phyloP scores from a whole-genome alignment of 2,329 filamentous ascomycete species.

The Niveomyces coronatus region DNA sequence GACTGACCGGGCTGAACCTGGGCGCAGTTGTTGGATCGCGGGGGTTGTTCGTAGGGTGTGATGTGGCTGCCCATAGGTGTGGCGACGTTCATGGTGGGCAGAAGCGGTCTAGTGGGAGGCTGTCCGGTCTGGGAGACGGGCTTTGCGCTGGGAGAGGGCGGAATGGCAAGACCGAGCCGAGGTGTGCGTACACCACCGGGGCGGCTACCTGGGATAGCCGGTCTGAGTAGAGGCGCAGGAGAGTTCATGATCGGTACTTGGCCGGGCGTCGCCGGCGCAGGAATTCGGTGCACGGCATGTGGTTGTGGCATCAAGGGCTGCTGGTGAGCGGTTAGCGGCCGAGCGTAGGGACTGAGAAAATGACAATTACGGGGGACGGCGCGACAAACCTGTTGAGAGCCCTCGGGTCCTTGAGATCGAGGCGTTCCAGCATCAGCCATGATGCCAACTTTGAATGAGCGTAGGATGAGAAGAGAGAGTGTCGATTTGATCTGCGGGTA shows the following conservation, averaged over 20 bases:
- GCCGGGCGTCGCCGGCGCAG: conserved; percentile 22
- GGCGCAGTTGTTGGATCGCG: conserved; percentile 38
- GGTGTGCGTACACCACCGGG: conserved; percentile 56
- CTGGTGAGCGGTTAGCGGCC: conserved; percentile 2
- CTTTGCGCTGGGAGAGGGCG: conserved; percentile 73
- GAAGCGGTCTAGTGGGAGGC: conserved; percentile 37
- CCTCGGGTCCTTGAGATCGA: conserved; percentile 12
- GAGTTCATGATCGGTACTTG: conserved; percentile 55
- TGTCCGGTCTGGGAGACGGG: conserved; percentile 45
- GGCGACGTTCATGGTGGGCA: conserved; percentile 73
- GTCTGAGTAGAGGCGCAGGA: conserved; percentile 70
- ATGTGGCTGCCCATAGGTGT: conserved; percentile 78
- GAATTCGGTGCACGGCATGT: conserved; percentile 15
- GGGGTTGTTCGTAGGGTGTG: conserved; percentile 57
- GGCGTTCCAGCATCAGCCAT: conserved; percentile 18
- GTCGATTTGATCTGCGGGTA: not conserved
- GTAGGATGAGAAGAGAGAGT: not conserved
- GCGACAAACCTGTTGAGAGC: conserved; percentile 8
- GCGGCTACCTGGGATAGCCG: conserved; percentile 65
- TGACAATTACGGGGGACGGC: not conserved
- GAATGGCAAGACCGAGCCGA: conserved; percentile 80
- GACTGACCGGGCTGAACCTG: conserved; percentile 49
- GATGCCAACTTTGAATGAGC: conserved; percentile 11
- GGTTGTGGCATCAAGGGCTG: conserved; percentile 13
- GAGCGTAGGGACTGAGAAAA: not conserved